These are phyloP conservation scores for Phytophthora quininea DNA, from an alignment of 352 stramenopile genomes.

Conservation along the genomic window DNA sequence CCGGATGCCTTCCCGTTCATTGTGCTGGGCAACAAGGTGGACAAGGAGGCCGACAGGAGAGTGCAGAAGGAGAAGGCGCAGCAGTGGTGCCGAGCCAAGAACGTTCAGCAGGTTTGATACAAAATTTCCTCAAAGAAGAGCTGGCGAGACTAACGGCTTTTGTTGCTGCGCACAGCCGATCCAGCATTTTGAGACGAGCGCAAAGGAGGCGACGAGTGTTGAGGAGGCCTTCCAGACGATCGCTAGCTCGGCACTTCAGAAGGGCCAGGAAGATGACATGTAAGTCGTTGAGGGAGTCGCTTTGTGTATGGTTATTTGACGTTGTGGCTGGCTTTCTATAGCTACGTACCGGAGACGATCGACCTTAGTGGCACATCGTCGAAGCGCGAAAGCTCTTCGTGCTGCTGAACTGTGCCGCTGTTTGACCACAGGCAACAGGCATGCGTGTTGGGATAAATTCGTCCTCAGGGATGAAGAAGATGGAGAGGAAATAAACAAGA, in stretches of 20 bases:
- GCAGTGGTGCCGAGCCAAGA: slow-evolving; percentile 93
- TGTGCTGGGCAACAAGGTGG: slow-evolving; percentile 98
- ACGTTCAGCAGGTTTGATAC: slow-evolving; percentile 62
- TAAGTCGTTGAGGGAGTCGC: slow-evolving; percentile 30
- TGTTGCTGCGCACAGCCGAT: slow-evolving; percentile 66
- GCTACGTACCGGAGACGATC: slow-evolving; percentile 87
- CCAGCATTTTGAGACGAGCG: slow-evolving; percentile 98
- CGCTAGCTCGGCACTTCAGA: slow-evolving; percentile 88
- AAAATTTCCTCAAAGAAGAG: background rate
- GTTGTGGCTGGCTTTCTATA: slow-evolving; percentile 27
- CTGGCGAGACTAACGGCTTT: background rate
- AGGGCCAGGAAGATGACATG: slow-evolving; percentile 89
- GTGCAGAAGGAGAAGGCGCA: slow-evolving; percentile 91
- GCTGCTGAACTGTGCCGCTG: slow-evolving; percentile 55
- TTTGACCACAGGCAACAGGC: background rate
- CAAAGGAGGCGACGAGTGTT: slow-evolving; percentile 97
- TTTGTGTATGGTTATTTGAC: background rate
- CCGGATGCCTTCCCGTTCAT: slow-evolving; percentile 97
- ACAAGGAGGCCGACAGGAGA: slow-evolving; percentile 91
- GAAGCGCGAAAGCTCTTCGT: slow-evolving; percentile 73
- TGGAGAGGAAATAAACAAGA: background rate
- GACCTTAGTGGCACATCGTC: slow-evolving; percentile 76
- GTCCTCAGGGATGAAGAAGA: background rate
- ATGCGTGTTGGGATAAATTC: slow-evolving; percentile 1
- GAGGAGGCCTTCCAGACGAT: slow-evolving; percentile 96